Base-by-base conservation (phyloP, 2,329 filamentous ascomycete species). In the Penicillium sumatraense region DNA sequence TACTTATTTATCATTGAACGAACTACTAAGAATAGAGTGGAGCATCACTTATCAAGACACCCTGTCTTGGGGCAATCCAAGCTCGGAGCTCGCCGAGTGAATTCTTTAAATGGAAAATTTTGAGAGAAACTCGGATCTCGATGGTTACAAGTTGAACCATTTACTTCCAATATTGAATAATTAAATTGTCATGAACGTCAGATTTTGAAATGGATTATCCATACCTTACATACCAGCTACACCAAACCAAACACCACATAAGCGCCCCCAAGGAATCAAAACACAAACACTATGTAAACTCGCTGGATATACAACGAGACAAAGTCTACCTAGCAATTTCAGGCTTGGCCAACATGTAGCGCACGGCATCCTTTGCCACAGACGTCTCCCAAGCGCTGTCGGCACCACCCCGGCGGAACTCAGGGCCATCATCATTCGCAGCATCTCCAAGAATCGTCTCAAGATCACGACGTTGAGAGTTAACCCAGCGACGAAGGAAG, bases 401-500 rank as follows among this genome's bases (percentile, higher is more conserved):
- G 14, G 75, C 67, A 4, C 87, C 87, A 50, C 75, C 77, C 42
- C 73, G 75, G 36, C 73, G 71, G 60, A 78, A 80, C 61, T 79
- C 78, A 38, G 74, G 70, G 5, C 73, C 78, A 40, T 66, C 75
- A 38, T 70, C 83, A 79, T 76, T 89, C 38, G 86, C 84, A 1
- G 88, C 86, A 75, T 97, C 93, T 54, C 92, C 93, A 59, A 95
- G 83, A 45, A 97, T 88, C 6, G 95, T 86, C 68, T 96, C 92
- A 31, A 97, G 80, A 72, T 98, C 93, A 46, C 93, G 83, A 76
- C 92, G 92, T 78, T 99, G 95, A 14, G 89, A 93, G 67, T 88
- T 91, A 49, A 96, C 81, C 95, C 95, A 99, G 68, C 90, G 86
- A 61, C 85, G 87, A 57, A 97, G 82, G 67, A 98, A 98, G 11